phyloP scores from a whole-genome alignment of 441 rosid genomes.

The Macaranga tanarius region DNA sequence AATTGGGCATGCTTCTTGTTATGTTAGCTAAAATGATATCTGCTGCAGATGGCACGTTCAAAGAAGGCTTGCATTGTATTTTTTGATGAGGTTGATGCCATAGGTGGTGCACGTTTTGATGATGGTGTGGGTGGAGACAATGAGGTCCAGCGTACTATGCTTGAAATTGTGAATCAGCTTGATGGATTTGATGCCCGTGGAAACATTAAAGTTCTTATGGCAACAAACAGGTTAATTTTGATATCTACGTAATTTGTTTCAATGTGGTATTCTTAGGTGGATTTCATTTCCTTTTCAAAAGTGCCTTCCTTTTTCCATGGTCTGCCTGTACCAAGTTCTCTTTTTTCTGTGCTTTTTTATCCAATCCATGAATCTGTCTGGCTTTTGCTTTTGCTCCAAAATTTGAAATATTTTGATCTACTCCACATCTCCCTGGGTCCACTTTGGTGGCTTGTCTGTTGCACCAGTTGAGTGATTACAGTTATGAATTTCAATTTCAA shows the following conservation, averaged over 20 bases:
- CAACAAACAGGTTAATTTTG: constrained; percentile 69
- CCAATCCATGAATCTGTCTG: not conserved
- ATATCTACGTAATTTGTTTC: not conserved
- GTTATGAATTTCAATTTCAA: not conserved
- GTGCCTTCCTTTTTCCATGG: not conserved
- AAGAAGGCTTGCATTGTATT: constrained; percentile 90
- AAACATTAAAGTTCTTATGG: constrained; percentile 92
- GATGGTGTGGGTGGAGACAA: constrained; percentile 94
- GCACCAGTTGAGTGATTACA: not conserved
- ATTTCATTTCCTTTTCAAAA: not conserved
- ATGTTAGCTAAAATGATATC: not conserved
- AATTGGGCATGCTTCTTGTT: not conserved
- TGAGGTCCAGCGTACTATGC: constrained; percentile 98
- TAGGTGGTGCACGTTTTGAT: constrained; percentile 94
- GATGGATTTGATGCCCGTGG: constrained; percentile 98
- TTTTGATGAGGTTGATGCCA: constrained; percentile 92
- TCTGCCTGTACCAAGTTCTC: not conserved
- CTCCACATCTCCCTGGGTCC: not conserved
- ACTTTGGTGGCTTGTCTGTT: not conserved
- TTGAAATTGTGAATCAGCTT: constrained; percentile 91
- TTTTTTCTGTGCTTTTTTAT: not conserved
- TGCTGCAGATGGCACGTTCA: constrained; percentile 76
- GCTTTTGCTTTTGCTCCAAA: not conserved
- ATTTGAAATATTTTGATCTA: too few species aligned
- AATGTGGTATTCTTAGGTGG: too few species aligned